Conservation (phyloP, 768 basidiomycete species). For the Trametes maxima region DNA sequence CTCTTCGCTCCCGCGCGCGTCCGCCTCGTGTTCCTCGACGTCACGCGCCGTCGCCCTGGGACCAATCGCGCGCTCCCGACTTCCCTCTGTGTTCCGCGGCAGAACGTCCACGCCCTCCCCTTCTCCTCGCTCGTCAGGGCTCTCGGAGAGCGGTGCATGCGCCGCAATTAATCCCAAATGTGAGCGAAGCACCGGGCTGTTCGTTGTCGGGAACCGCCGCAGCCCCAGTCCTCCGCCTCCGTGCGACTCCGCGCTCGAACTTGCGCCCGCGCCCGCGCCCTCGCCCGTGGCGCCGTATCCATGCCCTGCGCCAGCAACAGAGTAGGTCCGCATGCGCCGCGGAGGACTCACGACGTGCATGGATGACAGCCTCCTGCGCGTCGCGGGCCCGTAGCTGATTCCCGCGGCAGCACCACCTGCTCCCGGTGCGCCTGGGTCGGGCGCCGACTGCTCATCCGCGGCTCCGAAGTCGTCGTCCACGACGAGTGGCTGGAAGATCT, state of each 20-base stretch:
- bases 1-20: slow-evolving; percentile 25
- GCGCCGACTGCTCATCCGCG: slow-evolving; percentile 30
- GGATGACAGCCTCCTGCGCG: slow-evolving; percentile 42
- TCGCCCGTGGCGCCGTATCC: slow-evolving; percentile 14
- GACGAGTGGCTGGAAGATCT: slow-evolving; percentile 69
- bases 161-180: slow-evolving; percentile 12
- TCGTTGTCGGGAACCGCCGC: slow-evolving; percentile 27
- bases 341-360: slow-evolving; percentile 27
- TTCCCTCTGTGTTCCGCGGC: not conserved
- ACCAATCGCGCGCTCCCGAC: not conserved
- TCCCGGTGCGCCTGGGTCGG: not conserved
- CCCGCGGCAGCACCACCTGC: slow-evolving; percentile 8
- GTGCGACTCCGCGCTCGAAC: not conserved
- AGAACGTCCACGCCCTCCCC: not conserved
- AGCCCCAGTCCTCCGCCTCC: not conserved
- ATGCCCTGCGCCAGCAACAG: slow-evolving; percentile 2
- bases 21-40: slow-evolving; percentile 28
- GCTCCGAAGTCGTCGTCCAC: slow-evolving; percentile 52
- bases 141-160: slow-evolving; percentile 30
- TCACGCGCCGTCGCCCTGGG: slow-evolving; percentile 29
- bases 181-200: slow-evolving; percentile 12
- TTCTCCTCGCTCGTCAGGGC: slow-evolving; percentile 28
- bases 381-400: slow-evolving; percentile 44
- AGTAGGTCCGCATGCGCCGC: slow-evolving; percentile 19
- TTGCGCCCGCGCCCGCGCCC: not conserved